Evolutionary conservation across 2,329 filamentous ascomycete species (phyloP).

Genomic region (Ceratocystis harringtonii): DNA sequence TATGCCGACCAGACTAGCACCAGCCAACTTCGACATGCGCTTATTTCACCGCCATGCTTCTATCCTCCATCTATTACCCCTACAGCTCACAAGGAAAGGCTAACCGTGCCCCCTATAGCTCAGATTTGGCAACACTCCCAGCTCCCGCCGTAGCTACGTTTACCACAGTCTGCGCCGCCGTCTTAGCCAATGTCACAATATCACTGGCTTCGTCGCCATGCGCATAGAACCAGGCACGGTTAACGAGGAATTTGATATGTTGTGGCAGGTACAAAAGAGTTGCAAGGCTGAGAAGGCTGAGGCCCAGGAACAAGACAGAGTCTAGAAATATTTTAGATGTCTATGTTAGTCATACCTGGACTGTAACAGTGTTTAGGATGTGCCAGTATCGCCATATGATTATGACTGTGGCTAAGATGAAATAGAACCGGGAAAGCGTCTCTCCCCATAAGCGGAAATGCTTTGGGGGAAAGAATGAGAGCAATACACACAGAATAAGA

Average conservation of each 20-base stretch:
- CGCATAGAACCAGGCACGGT: constrained; percentile 88
- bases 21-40: not conserved
- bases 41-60: not conserved
- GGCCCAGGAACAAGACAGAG: constrained; percentile 78
- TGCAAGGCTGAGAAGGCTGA: constrained; percentile 73
- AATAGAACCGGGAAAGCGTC: not conserved
- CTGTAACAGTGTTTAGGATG: constrained; percentile 8
- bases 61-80: not conserved
- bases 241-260: constrained; percentile 67
- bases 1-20: not conserved
- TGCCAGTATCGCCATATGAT: not conserved
- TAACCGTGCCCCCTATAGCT: constrained; percentile 22
- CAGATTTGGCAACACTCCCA: constrained; percentile 21
- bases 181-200: constrained; percentile 33
- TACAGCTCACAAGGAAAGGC: not conserved
- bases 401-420: not conserved
- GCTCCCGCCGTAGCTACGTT: constrained; percentile 22
- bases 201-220: constrained; percentile 55
- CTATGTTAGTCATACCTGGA: not conserved
- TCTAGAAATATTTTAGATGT: constrained; percentile 37
- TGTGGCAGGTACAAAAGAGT: constrained; percentile 85
- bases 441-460: not conserved
- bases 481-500: constrained; percentile 74
- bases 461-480: too few species aligned
- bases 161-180: constrained; percentile 23